phyloP scores from a whole-genome alignment of 371 early-diverging fungal genomes.

The Mucor piriformis region DNA sequence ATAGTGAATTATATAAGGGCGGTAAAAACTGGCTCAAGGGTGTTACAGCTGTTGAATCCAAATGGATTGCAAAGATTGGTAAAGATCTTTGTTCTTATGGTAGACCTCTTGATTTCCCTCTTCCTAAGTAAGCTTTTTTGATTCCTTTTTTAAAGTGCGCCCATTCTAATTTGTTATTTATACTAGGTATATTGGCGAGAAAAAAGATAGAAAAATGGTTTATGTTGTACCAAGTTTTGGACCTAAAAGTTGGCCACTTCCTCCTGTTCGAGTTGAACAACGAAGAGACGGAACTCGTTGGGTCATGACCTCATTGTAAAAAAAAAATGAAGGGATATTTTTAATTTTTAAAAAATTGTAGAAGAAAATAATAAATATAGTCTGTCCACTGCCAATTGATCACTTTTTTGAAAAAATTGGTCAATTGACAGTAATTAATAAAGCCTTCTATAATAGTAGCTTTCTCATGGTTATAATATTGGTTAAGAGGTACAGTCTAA shows the following conservation, averaged over 20 bases:
- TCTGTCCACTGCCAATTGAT: no score
- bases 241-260: slow-evolving; percentile 76
- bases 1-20: slow-evolving; percentile 64
- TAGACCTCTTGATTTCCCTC: slow-evolving; percentile 65
- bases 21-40: slow-evolving; percentile 76
- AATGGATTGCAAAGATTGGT: slow-evolving; percentile 82
- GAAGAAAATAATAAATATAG: background rate
- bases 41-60: slow-evolving; percentile 75
- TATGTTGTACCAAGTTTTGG: slow-evolving; percentile 77
- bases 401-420: no score
- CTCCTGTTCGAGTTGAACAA: slow-evolving; percentile 72
- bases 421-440: no score
- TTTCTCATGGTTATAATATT: no score
- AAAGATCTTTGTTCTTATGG: slow-evolving; percentile 66
- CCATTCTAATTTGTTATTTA: background rate
- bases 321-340: background rate
- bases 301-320: slow-evolving; percentile 31
- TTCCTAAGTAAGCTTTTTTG: slow-evolving; percentile 56
- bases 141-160: background rate
- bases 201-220: slow-evolving; percentile 68
- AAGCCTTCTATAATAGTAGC: no score
- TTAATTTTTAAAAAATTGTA: background rate
- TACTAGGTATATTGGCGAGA: slow-evolving; percentile 35
- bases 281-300: slow-evolving; percentile 68
- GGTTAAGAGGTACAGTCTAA: no score